Evolutionary conservation across 371 early-diverging fungal genomes (phyloP).

Genomic region (Mortierella sp.): DNA sequence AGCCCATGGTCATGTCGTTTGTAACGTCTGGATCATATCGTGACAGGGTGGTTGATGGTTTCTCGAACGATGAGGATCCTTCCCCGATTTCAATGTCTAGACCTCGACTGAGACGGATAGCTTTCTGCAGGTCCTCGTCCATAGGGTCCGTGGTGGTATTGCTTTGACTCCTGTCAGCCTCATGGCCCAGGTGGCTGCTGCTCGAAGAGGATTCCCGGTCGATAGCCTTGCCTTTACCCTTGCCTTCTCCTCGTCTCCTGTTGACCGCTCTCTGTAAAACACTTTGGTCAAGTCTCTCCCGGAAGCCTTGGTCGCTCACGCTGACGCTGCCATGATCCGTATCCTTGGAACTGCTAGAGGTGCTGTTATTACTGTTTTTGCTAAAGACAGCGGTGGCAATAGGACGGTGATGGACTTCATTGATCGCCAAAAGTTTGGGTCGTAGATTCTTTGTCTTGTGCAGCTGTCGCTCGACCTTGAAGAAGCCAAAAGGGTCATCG

Average conservation of each 20-base stretch:
- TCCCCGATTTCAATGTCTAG: background rate
- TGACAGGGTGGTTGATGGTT: background rate
- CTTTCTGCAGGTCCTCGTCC: constrained; percentile 15
- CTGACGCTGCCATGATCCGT: background rate
- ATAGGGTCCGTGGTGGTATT: background rate
- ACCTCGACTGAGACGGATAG: constrained; percentile 9
- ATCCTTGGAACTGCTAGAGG: no score
- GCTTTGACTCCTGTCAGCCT: background rate
- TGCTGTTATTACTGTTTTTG: background rate
- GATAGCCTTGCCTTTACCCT: constrained; percentile 22
- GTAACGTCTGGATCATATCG: no score
- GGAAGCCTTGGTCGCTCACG: background rate
- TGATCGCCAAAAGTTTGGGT: constrained; percentile 28
- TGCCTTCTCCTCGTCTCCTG: constrained; percentile 22
- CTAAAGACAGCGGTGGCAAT: background rate
- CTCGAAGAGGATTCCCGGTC: background rate
- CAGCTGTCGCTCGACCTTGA: constrained; percentile 26
- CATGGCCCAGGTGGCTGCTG: no score
- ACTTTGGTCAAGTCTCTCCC: background rate
- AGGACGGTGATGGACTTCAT: constrained; percentile 10
- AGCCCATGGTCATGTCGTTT: background rate
- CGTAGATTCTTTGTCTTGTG: constrained; percentile 8
- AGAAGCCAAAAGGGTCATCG: constrained; percentile 46
- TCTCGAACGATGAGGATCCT: constrained; percentile 3
- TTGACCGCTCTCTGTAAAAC: constrained; percentile 13